Conservation (phyloP, 768 basidiomycete genomes). For the Sarcomyxa edulis region DNA sequence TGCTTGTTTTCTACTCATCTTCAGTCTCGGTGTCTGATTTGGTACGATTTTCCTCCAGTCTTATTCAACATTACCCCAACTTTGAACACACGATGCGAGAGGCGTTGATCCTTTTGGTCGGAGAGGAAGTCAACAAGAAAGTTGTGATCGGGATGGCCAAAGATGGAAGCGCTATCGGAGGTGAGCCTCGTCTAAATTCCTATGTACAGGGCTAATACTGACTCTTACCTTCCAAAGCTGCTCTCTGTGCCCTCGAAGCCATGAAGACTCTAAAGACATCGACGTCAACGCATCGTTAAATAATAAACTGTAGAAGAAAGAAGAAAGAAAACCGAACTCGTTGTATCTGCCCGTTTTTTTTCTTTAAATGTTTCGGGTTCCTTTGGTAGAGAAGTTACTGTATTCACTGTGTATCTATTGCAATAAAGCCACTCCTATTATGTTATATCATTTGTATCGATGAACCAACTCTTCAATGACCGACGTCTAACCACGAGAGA, state of each 20-base stretch:
- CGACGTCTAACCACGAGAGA: background rate
- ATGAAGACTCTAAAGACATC: slow-evolving; percentile 34
- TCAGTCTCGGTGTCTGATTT: slow-evolving; percentile 2
- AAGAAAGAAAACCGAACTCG: no score
- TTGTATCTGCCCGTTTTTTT: no score
- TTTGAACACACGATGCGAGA: slow-evolving; percentile 74
- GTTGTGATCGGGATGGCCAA: slow-evolving; percentile 91
- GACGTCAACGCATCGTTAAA: no score
- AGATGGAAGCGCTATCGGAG: slow-evolving; percentile 96
- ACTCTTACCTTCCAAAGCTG: slow-evolving; percentile 45
- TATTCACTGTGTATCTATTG: no score
- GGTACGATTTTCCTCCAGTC: slow-evolving; percentile 33
- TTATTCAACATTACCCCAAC: slow-evolving; percentile 89
- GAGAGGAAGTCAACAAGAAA: slow-evolving; percentile 71
- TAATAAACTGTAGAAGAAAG: no score
- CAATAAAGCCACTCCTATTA: no score
- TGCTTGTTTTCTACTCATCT: slow-evolving; percentile 9
- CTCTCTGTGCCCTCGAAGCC: slow-evolving; percentile 81
- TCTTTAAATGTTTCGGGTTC: no score
- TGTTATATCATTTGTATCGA: no score
- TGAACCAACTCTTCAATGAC: no score
- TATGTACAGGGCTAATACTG: slow-evolving; percentile 5
- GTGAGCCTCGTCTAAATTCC: slow-evolving; percentile 41
- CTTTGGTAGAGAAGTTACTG: no score
- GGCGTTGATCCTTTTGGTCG: slow-evolving; percentile 71